These are phyloP conservation scores for Sechiopsis laciniata DNA, from an alignment of 306 rosid species.

Conservation along the genomic window DNA sequence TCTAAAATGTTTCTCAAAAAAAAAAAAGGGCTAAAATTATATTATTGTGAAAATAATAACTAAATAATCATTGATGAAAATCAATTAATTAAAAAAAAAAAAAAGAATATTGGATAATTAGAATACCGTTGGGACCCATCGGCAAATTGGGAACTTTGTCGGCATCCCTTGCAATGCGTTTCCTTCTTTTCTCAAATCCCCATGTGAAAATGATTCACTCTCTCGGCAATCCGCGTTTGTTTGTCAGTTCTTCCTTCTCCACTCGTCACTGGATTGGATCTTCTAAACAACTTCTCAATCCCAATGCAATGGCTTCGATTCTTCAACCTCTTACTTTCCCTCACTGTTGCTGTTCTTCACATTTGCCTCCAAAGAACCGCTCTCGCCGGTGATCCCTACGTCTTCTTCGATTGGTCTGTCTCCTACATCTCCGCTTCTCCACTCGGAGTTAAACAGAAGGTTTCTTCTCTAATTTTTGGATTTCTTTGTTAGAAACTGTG, in stretches of 20 bases:
- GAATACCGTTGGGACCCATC: neutral
- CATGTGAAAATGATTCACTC: constrained; percentile 17
- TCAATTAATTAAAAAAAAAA: no score
- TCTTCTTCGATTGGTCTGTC: constrained; percentile 73
- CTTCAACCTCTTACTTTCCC: constrained; percentile 31
- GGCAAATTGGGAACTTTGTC: neutral
- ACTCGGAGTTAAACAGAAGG: constrained; percentile 72
- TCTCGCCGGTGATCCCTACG: constrained; percentile 67
- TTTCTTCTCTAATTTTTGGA: constrained; percentile 20
- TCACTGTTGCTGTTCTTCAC: constrained; percentile 25
- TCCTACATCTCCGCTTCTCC: constrained; percentile 62
- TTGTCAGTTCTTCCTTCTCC: constrained; percentile 7
- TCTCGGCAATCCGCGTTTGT: neutral
- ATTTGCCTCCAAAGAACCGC: constrained; percentile 33
- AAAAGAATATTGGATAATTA: neutral
- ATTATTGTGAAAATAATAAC: no score
- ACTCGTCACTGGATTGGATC: neutral
- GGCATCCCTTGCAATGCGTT: neutral
- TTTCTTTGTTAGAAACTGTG: neutral
- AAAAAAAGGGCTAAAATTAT: no score
- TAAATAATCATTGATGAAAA: no score
- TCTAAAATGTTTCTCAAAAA: no score
- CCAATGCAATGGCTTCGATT: constrained; percentile 33
- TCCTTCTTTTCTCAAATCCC: neutral
- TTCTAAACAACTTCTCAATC: neutral